phyloP scores from a whole-genome alignment of 2,329 filamentous ascomycete genomes.

The Sporothrix phasma region DNA sequence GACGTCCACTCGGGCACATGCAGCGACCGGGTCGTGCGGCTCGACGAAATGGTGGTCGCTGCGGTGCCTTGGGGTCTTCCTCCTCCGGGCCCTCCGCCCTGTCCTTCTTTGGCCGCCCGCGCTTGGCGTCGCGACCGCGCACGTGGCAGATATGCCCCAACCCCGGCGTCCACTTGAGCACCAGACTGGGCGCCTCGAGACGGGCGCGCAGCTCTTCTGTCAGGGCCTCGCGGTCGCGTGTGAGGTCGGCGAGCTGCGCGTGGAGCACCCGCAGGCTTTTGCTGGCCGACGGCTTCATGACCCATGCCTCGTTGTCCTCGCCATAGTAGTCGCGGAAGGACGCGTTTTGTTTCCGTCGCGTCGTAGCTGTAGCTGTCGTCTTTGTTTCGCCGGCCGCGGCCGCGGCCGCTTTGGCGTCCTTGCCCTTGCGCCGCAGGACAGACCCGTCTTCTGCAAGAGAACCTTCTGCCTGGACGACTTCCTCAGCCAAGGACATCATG shows the following conservation, averaged over 20 bases:
- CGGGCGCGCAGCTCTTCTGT: slow-evolving; percentile 50
- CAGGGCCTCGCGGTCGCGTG: slow-evolving; percentile 50
- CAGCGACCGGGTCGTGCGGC: slow-evolving; percentile 76
- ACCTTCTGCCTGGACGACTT: slow-evolving; percentile 58
- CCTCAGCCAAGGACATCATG: slow-evolving; percentile 63
- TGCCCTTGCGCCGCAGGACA: slow-evolving; percentile 40
- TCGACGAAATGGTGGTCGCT: slow-evolving; percentile 64
- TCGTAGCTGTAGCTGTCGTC: not conserved
- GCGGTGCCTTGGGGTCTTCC: too few relatives aligned
- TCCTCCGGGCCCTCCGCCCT: slow-evolving; percentile 20
- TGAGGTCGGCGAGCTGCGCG: slow-evolving; percentile 49
- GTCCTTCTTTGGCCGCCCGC: not conserved
- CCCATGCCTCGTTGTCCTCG: slow-evolving; percentile 51
- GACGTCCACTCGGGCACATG: slow-evolving; percentile 75
- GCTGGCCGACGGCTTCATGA: slow-evolving; percentile 62
- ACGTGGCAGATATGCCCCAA: slow-evolving; percentile 87
- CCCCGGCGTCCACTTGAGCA: slow-evolving; percentile 75
- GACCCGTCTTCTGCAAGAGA: slow-evolving; percentile 45
- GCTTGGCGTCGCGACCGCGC: slow-evolving; percentile 62
- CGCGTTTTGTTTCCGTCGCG: slow-evolving; percentile 4
- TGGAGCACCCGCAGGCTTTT: slow-evolving; percentile 57
- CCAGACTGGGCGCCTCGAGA: slow-evolving; percentile 55
- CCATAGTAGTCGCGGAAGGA: slow-evolving; percentile 49
- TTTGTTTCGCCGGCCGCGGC: not conserved
- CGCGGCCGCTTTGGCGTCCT: slow-evolving; percentile 4